Percentiles rank a stretch among this genome's conserved stretches.
These are phyloP conservation scores for Yarrowia sp. DNA, from an alignment of 805 yeast genomes.

Conservation along the genomic window DNA sequence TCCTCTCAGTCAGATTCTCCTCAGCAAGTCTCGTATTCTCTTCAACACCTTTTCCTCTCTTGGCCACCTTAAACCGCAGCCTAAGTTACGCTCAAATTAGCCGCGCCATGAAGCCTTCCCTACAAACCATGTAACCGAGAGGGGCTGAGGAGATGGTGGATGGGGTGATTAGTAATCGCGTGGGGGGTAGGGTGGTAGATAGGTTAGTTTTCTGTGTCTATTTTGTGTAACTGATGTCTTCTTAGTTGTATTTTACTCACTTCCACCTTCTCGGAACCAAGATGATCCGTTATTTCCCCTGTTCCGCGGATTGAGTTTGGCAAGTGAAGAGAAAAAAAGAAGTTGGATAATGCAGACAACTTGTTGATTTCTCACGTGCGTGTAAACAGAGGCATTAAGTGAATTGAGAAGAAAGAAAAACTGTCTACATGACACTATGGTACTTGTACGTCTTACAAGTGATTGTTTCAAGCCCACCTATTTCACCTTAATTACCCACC, in stretches of 20 bases:
- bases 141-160: too few relatives aligned
- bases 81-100: background rate
- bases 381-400: too few relatives aligned
- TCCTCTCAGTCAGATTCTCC: too few relatives aligned
- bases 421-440: too few relatives aligned
- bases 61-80: background rate
- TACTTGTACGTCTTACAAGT: too few relatives aligned
- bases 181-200: background rate
- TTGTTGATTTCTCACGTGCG: too few relatives aligned
- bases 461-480: too few relatives aligned
- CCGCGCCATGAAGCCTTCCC: constrained; percentile 4
- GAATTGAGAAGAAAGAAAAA: too few relatives aligned
- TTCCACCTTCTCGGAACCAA: background rate
- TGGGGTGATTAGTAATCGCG: background rate
- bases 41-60: background rate
- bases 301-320: background rate
- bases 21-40: background rate
- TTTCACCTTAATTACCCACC: too few relatives aligned
- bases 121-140: constrained; percentile 7
- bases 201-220: too few relatives aligned
- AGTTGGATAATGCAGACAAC: too few relatives aligned
- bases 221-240: too few relatives aligned
- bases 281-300: background rate
- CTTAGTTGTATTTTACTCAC: background rate
- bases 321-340: background rate